Percentiles rank a stretch among this genome's conserved stretches.
phyloP scores from a whole-genome alignment of 73 alveolate species.

The Stentor coeruleus region DNA sequence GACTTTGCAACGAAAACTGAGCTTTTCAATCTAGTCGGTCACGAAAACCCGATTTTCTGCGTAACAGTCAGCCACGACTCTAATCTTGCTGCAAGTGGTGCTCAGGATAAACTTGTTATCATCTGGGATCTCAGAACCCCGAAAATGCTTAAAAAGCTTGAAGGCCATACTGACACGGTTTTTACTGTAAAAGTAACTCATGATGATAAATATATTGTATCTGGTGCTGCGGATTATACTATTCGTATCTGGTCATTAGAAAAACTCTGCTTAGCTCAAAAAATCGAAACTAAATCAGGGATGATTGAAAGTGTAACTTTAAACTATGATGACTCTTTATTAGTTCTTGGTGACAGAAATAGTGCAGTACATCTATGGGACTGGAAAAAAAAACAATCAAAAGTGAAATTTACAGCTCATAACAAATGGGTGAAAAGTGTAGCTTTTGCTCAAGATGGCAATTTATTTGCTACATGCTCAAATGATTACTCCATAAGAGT shows the following conservation, averaged over 20 bases:
- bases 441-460: neutral
- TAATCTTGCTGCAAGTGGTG: neutral
- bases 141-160: neutral
- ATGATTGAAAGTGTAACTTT: neutral
- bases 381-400: neutral
- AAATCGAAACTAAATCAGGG: neutral
- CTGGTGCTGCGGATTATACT: constrained; percentile 9
- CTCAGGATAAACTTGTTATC: neutral
- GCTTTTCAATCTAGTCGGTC: neutral
- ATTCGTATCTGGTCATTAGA: neutral
- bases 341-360: neutral
- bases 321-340: neutral
- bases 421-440: constrained; percentile 3
- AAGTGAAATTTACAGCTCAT: neutral
- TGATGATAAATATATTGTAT: neutral
- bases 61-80: constrained; percentile 3
- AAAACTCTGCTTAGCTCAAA: neutral
- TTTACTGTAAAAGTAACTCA: neutral
- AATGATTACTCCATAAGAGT: neutral
- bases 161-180: constrained; percentile 14
- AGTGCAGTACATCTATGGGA: neutral
- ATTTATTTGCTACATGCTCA: neutral
- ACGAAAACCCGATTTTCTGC: constrained; percentile 10
- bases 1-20: neutral
- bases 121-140: constrained; percentile 9